Evolutionary conservation across 164 flowering plant species (phyloP).

Genomic region (Cinnamomum chago): DNA sequence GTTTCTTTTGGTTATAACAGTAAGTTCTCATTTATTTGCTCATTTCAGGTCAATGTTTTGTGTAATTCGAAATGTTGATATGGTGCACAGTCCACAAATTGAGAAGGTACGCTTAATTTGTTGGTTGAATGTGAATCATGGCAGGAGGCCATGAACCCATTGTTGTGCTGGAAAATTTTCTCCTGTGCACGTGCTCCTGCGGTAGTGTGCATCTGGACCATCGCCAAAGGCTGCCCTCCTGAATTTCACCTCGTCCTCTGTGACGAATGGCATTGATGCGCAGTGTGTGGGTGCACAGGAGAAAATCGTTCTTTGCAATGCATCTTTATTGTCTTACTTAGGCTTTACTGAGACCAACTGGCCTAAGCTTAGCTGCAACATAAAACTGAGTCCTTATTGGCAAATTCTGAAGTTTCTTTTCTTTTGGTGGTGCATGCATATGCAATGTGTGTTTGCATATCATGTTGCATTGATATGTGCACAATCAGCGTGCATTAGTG

Average conservation of each 20-base stretch:
- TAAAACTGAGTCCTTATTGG: background rate
- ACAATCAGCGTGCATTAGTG: background rate
- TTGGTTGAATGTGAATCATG: background rate
- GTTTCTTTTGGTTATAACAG: background rate
- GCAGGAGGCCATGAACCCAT: background rate
- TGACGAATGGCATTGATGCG: no score
- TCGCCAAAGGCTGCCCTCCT: no score
- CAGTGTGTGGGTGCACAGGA: no score
- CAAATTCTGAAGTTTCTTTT: background rate
- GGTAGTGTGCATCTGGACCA: no score
- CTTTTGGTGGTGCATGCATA: background rate
- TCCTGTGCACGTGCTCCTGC: no score
- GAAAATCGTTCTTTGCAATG: no score
- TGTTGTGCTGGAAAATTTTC: no score
- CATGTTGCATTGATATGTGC: background rate
- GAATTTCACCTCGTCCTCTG: no score
- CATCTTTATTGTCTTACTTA: no score
- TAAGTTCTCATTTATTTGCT: background rate
- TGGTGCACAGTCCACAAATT: constrained; percentile 27
- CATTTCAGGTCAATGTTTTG: constrained; percentile 45
- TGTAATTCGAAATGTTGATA: constrained; percentile 32
- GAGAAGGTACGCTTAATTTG: constrained; percentile 51
- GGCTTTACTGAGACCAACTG: no score
- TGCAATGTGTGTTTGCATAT: background rate
- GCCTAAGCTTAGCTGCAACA: background rate